Percentiles rank a stretch among this genome's conserved stretches.
These are phyloP conservation scores for Pythium chondricola DNA, from an alignment of 352 stramenopile species.

Conservation along the genomic window DNA sequence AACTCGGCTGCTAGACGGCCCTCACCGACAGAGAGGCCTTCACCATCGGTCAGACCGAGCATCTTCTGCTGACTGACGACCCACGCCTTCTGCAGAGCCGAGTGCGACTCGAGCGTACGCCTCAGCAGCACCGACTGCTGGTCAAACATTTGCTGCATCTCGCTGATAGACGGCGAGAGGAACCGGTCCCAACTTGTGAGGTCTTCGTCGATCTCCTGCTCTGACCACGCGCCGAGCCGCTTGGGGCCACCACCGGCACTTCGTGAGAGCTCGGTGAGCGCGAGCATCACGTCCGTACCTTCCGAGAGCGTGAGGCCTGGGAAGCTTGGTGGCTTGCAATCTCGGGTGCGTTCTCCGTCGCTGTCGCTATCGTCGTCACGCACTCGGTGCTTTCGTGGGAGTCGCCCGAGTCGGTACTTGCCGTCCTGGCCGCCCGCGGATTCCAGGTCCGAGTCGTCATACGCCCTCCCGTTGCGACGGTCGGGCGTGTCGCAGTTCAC, in stretches of 20 bases:
- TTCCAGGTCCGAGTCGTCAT: constrained; percentile 22
- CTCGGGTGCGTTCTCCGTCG: background rate
- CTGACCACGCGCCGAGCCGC: constrained; percentile 41
- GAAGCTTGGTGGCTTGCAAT: constrained; percentile 13
- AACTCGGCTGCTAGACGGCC: constrained; percentile 72
- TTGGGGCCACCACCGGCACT: constrained; percentile 23
- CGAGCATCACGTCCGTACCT: constrained; percentile 73
- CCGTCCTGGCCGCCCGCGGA: too few species aligned
- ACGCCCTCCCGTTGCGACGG: constrained; percentile 17
- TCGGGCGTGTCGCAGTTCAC: constrained; percentile 52
- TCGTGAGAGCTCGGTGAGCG: constrained; percentile 45
- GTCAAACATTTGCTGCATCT: constrained; percentile 88
- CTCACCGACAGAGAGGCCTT: constrained; percentile 75
- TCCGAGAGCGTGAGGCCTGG: constrained; percentile 62
- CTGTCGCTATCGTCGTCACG: background rate
- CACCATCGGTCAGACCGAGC: constrained; percentile 39
- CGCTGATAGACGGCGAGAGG: constrained; percentile 73
- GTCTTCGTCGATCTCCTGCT: constrained; percentile 43
- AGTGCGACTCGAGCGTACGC: constrained; percentile 63
- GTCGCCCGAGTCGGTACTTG: too few species aligned
- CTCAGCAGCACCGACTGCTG: constrained; percentile 73
- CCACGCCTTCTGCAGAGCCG: constrained; percentile 71
- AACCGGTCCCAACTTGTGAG: constrained; percentile 69
- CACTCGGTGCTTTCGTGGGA: constrained; percentile 1
- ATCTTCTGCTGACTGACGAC: constrained; percentile 69